Base-by-base conservation (phyloP, 148 eudicot species). In the Chenopodium suecicum region DNA sequence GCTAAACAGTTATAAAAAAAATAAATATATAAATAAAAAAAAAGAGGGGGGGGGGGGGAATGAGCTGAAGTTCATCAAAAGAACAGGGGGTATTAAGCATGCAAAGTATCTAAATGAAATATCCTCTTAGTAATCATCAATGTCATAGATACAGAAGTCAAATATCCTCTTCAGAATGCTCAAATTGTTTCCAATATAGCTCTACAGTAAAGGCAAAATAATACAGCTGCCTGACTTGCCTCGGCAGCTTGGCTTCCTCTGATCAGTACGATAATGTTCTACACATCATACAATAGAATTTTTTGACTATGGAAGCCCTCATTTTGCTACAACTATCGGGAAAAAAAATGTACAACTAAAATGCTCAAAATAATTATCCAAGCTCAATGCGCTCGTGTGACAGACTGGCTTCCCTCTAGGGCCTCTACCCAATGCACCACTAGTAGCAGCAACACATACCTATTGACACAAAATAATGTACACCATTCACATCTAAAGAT, bases 391-490 rank as follows among this genome's bases (percentile, higher is more conserved):
- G 76, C 78, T 81, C 73, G 46, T 27, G 50, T 82, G 88, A 79
- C 79, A 81, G 82, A 85, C 82, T 65, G 66, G 88, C 78, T 88
- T 83, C 86, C 84, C 80, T 87, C 44, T 41, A 41, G 44, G 44
- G 44, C 44, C 44, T 41, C 87, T 67, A 84, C 78, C 86, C 86
- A 82, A 81, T 84, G 85, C 90, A 83, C 84, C 92, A 77, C 73
- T 78, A 75, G 82, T 86, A 83, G 90, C 91, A 48, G 78, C 85
- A 75, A 60, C 66, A 78, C 71, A 76, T 84, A 87, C 94, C 91
- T 89, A 89, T 81, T 84, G 87, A 86, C 80, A 81, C 56, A 88
- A 84, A 86, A 85, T 77, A 89, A 79, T 73, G 29, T 54, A 78
- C 75, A 66, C 86, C 88, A 89, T 78, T 79, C 68, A 71, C 62